Evolutionary conservation across 192 early-diverging fungal genomes (phyloP).

Genomic region (Coemansia pectinata): DNA sequence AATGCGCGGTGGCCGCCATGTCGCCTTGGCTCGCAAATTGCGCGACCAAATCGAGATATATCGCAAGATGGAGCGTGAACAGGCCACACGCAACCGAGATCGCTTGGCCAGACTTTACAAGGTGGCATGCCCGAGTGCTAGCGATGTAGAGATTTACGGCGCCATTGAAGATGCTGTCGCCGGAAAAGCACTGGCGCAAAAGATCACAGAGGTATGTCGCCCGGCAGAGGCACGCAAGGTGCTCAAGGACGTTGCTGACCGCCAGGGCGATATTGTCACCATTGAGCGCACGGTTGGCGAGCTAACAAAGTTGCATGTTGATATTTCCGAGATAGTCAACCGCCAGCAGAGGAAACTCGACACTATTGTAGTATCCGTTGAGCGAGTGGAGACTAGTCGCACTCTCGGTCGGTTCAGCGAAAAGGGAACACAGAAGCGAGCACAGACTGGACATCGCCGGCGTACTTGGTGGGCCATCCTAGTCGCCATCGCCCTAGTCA

Average conservation of each 20-base stretch:
- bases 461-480: conserved; percentile 18
- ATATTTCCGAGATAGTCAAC: conserved; percentile 30
- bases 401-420: conserved; percentile 2
- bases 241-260: conserved; percentile 33
- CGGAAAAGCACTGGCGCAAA: conserved; percentile 12
- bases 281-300: conserved; percentile 30
- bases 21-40: conserved; percentile 6
- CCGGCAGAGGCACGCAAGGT: conserved; percentile 25
- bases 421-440: background rate
- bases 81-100: conserved; percentile 26
- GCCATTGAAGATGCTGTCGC: conserved; percentile 19
- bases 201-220: background rate
- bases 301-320: conserved; percentile 20
- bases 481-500: conserved; percentile 18
- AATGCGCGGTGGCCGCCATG: conserved; percentile 9
- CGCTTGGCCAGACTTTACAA: conserved; percentile 27
- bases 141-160: conserved; percentile 22
- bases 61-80: conserved; percentile 29
- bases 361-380: conserved; percentile 25
- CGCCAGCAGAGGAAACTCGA: conserved; percentile 40
- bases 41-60: conserved; percentile 22
- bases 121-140: conserved; percentile 22
- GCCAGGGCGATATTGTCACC: conserved; percentile 30
- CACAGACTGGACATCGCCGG: conserved; percentile 3
- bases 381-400: conserved; percentile 13